Percentiles rank a stretch among this genome's conserved stretches.
Conservation (phyloP, 208 protist species). For the Acanthamoeba culbertsoni region DNA sequence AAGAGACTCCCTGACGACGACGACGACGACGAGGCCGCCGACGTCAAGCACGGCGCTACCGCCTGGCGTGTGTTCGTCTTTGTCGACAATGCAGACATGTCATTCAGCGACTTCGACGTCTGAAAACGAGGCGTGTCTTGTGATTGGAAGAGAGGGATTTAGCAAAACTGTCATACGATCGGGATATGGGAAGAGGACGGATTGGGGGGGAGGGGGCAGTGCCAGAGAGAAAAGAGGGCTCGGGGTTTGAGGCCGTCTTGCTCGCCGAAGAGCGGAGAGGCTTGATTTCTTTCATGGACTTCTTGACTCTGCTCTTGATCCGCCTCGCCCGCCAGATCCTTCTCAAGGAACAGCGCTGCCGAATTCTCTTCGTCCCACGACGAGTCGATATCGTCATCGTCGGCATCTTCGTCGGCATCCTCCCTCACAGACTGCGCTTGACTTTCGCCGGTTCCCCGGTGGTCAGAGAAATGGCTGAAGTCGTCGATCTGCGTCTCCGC, state of each 20-base stretch:
- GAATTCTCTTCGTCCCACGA: slow-evolving; percentile 8
- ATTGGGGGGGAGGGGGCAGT: no score
- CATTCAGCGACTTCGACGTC: not conserved
- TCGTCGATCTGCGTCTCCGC: not conserved
- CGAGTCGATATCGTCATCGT: slow-evolving; percentile 5
- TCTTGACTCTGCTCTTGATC: not conserved
- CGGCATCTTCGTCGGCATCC: not conserved
- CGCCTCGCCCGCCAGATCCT: not conserved
- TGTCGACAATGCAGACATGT: no score
- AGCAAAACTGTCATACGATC: not conserved
- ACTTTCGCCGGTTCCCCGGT: not conserved
- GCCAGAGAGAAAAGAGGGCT: no score
- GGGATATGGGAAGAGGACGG: not conserved
- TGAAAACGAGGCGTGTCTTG: not conserved
- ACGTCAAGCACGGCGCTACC: no score
- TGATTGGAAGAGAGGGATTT: not conserved
- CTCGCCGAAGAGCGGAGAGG: not conserved
- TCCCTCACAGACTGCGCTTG: not conserved
- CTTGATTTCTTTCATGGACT: not conserved
- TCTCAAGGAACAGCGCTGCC: slow-evolving; percentile 11
- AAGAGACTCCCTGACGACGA: no score
- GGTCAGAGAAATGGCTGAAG: not conserved
- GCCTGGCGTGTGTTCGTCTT: no score
- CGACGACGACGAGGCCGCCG: no score
- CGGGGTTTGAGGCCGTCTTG: not conserved